Evolutionary conservation across 2,329 filamentous ascomycete genomes (phyloP).

Genomic region (Ascochyta rabiei): DNA sequence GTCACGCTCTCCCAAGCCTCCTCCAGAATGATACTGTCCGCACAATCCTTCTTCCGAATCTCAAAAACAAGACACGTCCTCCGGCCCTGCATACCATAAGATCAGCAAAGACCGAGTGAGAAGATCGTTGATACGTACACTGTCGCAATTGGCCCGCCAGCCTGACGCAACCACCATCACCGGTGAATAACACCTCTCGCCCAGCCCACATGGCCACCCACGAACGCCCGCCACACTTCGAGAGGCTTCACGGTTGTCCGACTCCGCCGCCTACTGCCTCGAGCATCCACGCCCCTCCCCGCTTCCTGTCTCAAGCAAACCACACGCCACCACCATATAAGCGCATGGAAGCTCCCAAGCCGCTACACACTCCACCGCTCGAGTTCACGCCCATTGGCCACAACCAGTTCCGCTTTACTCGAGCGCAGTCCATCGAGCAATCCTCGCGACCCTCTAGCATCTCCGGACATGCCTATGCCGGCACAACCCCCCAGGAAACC

Average conservation of each 20-base stretch:
- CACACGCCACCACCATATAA: slow-evolving; percentile 45
- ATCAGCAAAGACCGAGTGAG: slow-evolving; percentile 22
- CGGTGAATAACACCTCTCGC: slow-evolving; percentile 34
- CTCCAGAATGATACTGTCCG: slow-evolving; percentile 51
- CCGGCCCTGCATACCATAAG: slow-evolving; percentile 44
- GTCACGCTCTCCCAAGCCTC: slow-evolving; percentile 38
- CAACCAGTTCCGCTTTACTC: slow-evolving; percentile 46
- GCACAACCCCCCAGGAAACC: slow-evolving; percentile 40
- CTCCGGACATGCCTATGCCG: slow-evolving; percentile 41
- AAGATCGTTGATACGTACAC: slow-evolving; percentile 38
- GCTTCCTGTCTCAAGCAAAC: slow-evolving; percentile 37
- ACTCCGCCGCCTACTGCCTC: slow-evolving; percentile 48
- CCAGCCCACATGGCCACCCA: slow-evolving; percentile 40
- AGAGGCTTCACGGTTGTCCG: slow-evolving; percentile 40
- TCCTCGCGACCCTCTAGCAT: slow-evolving; percentile 48
- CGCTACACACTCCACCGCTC: slow-evolving; percentile 45
- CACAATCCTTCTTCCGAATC: slow-evolving; percentile 43
- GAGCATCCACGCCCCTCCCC: slow-evolving; percentile 34
- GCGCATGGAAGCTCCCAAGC: slow-evolving; percentile 37
- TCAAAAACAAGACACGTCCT: slow-evolving; percentile 39
- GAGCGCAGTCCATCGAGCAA: slow-evolving; percentile 41
- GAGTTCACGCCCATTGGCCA: slow-evolving; percentile 48
- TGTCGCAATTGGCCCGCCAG: slow-evolving; percentile 38
- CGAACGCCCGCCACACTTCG: slow-evolving; percentile 36
- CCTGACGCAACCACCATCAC: slow-evolving; percentile 36